Evolutionary conservation across 495 filamentous ascomycete genomes (phyloP).

Genomic region (Trichoderma parareesei): DNA sequence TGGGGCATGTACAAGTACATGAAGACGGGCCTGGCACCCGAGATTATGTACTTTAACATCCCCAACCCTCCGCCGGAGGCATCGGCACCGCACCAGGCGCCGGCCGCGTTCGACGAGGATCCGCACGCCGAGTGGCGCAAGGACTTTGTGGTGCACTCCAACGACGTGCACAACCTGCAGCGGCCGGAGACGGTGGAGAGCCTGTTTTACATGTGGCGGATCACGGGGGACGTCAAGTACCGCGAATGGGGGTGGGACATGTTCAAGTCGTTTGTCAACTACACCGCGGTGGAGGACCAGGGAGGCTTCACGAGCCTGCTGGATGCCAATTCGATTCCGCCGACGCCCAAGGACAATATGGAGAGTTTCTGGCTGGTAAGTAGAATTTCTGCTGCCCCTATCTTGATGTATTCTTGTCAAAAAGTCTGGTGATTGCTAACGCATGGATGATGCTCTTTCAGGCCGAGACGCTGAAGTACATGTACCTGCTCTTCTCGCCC

Average conservation of each 20-base stretch:
- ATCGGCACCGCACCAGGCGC: slow-evolving; percentile 38
- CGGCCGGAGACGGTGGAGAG: slow-evolving; percentile 92
- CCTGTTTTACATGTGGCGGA: slow-evolving; percentile 96
- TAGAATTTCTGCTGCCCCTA: slow-evolving; percentile 7
- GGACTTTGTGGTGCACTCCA: slow-evolving; percentile 67
- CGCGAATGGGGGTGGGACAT: slow-evolving; percentile 98
- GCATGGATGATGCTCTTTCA: slow-evolving; percentile 18
- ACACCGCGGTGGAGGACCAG: slow-evolving; percentile 66
- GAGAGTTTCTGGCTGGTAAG: slow-evolving; percentile 90
- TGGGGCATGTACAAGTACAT: slow-evolving; percentile 93
- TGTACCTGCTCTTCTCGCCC: slow-evolving; percentile 89
- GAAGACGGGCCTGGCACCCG: slow-evolving; percentile 78
- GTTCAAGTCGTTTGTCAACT: slow-evolving; percentile 83
- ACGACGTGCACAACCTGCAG: slow-evolving; percentile 88
- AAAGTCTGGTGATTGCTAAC: background rate
- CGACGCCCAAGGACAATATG: slow-evolving; percentile 68
- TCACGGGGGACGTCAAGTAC: slow-evolving; percentile 87
- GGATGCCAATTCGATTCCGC: slow-evolving; percentile 63
- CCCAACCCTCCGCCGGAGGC: slow-evolving; percentile 53
- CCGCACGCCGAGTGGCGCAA: slow-evolving; percentile 55
- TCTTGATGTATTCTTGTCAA: background rate
- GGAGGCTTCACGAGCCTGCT: slow-evolving; percentile 77
- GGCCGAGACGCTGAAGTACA: slow-evolving; percentile 97
- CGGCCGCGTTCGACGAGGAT: slow-evolving; percentile 37
- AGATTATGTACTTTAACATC: slow-evolving; percentile 85